A percentile compares a stretch with the other conserved stretches of the same genome.
Conservation (phyloP, 768 basidiomycete genomes). For the Xanthoconium purpureum region DNA sequence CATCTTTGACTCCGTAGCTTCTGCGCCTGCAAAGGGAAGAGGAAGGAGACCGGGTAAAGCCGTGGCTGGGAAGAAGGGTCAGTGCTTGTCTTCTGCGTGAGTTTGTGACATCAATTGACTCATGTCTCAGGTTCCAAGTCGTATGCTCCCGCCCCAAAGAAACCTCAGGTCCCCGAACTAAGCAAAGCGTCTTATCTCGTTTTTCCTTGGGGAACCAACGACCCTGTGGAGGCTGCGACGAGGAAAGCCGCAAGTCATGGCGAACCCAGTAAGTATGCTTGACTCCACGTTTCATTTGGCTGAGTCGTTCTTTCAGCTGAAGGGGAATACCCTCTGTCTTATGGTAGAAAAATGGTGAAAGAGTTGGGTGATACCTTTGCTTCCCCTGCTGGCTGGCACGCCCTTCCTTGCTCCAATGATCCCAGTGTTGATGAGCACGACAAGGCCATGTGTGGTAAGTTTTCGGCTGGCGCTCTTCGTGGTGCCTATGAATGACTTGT, state of each 20-base stretch:
- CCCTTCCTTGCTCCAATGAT: slow-evolving; percentile 69
- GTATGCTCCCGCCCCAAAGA: slow-evolving; percentile 11
- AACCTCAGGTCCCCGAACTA: slow-evolving; percentile 6
- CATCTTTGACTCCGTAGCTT: slow-evolving; percentile 16
- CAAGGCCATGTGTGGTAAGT: slow-evolving; percentile 9
- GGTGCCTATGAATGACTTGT: neutral
- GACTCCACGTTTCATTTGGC: neutral
- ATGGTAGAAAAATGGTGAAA: slow-evolving; percentile 39
- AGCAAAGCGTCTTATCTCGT: slow-evolving; percentile 60
- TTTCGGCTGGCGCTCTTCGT: neutral
- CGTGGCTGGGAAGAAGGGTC: slow-evolving; percentile 10
- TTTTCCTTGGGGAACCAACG: slow-evolving; percentile 81
- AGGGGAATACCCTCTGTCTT: slow-evolving; percentile 11
- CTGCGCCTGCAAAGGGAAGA: neutral
- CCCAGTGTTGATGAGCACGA: slow-evolving; percentile 38
- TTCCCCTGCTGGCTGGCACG: slow-evolving; percentile 90
- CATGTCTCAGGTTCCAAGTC: slow-evolving; percentile 5
- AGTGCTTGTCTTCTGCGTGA: neutral
- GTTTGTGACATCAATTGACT: neutral
- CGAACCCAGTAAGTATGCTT: slow-evolving; percentile 8
- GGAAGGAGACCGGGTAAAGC: slow-evolving; percentile 18
- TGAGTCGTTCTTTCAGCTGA: neutral
- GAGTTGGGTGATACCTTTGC: slow-evolving; percentile 76
- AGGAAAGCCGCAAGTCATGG: slow-evolving; percentile 20
- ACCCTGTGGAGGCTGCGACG: slow-evolving; percentile 56